These are phyloP conservation scores for Aspergillus hancockii DNA, from an alignment of 495 filamentous ascomycete genomes.

Conservation along the genomic window DNA sequence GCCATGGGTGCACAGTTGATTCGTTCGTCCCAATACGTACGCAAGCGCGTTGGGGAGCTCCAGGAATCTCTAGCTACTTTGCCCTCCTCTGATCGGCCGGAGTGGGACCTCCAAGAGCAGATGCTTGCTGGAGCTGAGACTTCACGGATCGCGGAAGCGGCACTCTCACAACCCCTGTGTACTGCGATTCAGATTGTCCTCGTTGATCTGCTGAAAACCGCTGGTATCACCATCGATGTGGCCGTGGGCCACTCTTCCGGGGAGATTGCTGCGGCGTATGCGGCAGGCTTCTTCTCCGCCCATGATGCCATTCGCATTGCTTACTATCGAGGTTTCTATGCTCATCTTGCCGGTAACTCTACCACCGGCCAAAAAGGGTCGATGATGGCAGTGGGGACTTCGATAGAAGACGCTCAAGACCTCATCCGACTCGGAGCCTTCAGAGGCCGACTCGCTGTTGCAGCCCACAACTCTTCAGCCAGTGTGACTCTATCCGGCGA, in stretches of 20 bases:
- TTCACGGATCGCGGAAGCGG: no score
- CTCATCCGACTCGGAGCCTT: conserved; percentile 30
- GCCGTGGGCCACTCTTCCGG: background rate
- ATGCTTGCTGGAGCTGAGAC: no score
- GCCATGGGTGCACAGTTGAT: conserved; percentile 35
- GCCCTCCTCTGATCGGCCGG: no score
- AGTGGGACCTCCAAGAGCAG: no score
- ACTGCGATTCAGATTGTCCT: conserved; percentile 20
- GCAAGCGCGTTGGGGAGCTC: conserved; percentile 17
- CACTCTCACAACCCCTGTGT: conserved; percentile 20
- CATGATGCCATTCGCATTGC: conserved; percentile 37
- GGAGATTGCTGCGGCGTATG: conserved; percentile 49
- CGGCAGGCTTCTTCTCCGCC: conserved; percentile 43
- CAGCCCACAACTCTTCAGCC: conserved; percentile 39
- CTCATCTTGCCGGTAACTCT: conserved; percentile 11
- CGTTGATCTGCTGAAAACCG: conserved; percentile 7
- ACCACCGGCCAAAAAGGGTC: no score
- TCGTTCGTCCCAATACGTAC: conserved; percentile 21
- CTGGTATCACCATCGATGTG: background rate
- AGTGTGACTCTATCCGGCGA: conserved; percentile 47
- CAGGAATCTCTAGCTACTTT: background rate
- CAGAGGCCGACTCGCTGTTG: conserved; percentile 19
- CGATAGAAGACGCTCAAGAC: conserved; percentile 43
- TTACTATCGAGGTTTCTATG: conserved; percentile 11
- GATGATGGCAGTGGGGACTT: conserved; percentile 16